Percentiles rank a stretch among this genome's conserved stretches.
Evolutionary conservation across 1,284 basidiomycete species (phyloP).

Genomic region (Pisolithus thermaeus): DNA sequence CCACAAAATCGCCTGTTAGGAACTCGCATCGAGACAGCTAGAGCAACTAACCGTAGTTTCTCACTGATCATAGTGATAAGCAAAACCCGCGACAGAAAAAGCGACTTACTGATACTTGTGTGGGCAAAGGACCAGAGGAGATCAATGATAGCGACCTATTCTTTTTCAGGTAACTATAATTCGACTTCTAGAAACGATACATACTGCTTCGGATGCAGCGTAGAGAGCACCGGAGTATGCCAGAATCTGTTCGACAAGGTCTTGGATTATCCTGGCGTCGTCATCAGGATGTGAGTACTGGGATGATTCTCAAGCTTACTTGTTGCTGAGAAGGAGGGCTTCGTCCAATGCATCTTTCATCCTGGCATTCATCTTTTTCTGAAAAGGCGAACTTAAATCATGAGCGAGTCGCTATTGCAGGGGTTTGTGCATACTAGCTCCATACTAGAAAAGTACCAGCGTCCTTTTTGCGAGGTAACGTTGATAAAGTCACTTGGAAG

Average conservation of each 20-base stretch:
- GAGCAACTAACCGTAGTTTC: conserved; percentile 55
- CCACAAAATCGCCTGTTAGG: not conserved
- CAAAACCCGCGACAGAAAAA: not conserved
- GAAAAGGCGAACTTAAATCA: not conserved
- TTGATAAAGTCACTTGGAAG: conserved; percentile 71
- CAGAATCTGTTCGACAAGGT: conserved; percentile 61
- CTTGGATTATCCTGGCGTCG: conserved; percentile 60
- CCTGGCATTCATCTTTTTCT: conserved; percentile 82
- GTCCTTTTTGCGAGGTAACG: conserved; percentile 58
- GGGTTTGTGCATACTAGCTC: conserved; percentile 54
- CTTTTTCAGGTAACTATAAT: not conserved
- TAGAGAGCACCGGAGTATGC: conserved; percentile 69
- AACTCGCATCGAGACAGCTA: not conserved
- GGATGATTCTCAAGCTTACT: conserved; percentile 32
- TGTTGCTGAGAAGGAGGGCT: conserved; percentile 75
- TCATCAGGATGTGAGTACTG: not conserved
- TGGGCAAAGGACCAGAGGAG: conserved; percentile 85
- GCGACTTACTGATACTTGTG: conserved; percentile 60
- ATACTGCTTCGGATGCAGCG: conserved; percentile 81
- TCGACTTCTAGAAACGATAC: conserved; percentile 8
- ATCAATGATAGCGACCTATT: conserved; percentile 75
- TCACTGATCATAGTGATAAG: conserved; percentile 39
- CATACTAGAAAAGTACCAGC: conserved; percentile 72
- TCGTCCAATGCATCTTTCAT: conserved; percentile 84
- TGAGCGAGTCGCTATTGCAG: not conserved